These are phyloP conservation scores for Huntiella moniliformis DNA, from an alignment of 2,329 filamentous ascomycete genomes.

Conservation along the genomic window DNA sequence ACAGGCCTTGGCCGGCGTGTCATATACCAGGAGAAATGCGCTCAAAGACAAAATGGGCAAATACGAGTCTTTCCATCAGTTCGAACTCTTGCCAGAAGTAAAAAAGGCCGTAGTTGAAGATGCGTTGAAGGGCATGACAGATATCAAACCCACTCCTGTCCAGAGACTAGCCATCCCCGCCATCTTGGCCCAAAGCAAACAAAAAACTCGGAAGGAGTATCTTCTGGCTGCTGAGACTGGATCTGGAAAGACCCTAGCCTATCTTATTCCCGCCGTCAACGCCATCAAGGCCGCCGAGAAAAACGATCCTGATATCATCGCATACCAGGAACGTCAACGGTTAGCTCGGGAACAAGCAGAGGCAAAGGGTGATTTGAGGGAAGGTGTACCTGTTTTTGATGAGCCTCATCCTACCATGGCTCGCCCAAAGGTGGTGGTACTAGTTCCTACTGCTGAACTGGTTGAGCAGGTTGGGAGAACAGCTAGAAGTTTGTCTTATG, in stretches of 20 bases:
- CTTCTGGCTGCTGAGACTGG: slow-evolving; percentile 89
- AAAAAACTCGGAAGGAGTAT: slow-evolving; percentile 31
- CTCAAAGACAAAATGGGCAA: slow-evolving; percentile 40
- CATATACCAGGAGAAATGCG: slow-evolving; percentile 46
- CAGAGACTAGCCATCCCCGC: slow-evolving; percentile 78
- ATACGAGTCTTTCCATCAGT: slow-evolving; percentile 63
- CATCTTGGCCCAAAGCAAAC: slow-evolving; percentile 39
- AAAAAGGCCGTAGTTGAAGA: slow-evolving; percentile 54
- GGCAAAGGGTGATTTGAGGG: slow-evolving; percentile 14
- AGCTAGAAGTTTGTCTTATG: slow-evolving; percentile 67
- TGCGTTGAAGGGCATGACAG: slow-evolving; percentile 53
- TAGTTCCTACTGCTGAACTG: slow-evolving; percentile 83
- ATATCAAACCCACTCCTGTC: slow-evolving; percentile 69
- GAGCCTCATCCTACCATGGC: slow-evolving; percentile 57
- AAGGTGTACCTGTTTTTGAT: slow-evolving; percentile 27
- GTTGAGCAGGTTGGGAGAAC: slow-evolving; percentile 71
- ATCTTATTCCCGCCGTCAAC: slow-evolving; percentile 69
- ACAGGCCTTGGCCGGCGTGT: slow-evolving; percentile 52
- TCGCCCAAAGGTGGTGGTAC: slow-evolving; percentile 63
- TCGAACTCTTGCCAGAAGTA: slow-evolving; percentile 54
- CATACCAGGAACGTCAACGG: slow-evolving; percentile 35
- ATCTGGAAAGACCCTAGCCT: slow-evolving; percentile 90
- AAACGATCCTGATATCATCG: slow-evolving; percentile 36
- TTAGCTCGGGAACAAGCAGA: slow-evolving; percentile 37
- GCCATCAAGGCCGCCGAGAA: slow-evolving; percentile 62